Base-by-base conservation (phyloP, 2,329 filamentous ascomycete species). In the Knoxdaviesia proteae region DNA sequence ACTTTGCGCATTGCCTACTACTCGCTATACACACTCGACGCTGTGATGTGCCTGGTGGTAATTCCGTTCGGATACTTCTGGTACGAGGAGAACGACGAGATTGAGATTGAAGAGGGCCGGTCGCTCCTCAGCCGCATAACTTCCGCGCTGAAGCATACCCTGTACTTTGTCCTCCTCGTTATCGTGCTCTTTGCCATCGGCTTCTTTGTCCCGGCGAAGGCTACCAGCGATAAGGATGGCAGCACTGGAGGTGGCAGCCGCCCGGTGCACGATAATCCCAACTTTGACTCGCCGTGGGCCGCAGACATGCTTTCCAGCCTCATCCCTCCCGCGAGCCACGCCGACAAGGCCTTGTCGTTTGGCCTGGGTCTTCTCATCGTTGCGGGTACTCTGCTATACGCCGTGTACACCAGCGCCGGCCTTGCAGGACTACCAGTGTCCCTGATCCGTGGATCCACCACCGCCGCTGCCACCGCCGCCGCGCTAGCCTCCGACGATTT, bases 61-160 rank as follows among this genome's bases (percentile, higher is more conserved):
- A 80, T 96, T 20, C 90, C 90, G 0, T 98, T 98, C 56, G 80
- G 87, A 40, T 98, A 98, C 64, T 98, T 98, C 58, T 94, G 81
- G 76, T 90, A 93, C 54, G 90, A 98, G 58, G 90, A 96, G 59
- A 93, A 93, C 50, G 88, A 94, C 53, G 86, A 94, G 61, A 78
- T 88, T 20, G 86, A 86, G 47, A 71, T 79, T 34, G 83, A 93
- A 52, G 82, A 84, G 33, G 75, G 73, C 32, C 78, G 87, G 56
- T 80, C 80, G 2, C 59, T 80, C 45, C 69, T 67, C 6, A 71
- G 75, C 53, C 73, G 84, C 43, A 69, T 96, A 46, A 79, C 77
- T 71, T 77, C 77, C n/a, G 84, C 90, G 4, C 65, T 83, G 56
- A 94, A 92, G 61, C 96, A 94, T 62, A 94, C 90, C 0, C 62